Evolutionary conservation across 768 basidiomycete genomes (phyloP), one percentile per base, ranked within the genome.

Genomic region (Trametes maxima): DNA sequence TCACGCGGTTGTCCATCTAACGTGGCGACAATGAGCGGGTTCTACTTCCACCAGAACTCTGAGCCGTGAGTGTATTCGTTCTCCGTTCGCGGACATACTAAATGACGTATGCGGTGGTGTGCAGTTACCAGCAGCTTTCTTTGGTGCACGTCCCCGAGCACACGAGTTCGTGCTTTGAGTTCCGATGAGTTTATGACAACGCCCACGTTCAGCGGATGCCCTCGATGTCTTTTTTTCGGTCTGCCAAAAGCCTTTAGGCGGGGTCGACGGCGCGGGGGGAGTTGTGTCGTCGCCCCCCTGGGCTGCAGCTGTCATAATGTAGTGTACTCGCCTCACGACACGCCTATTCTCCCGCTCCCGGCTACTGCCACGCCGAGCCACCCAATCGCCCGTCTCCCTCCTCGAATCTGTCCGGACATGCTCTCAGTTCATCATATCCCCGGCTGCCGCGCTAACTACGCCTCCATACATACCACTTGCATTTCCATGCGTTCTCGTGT

Each of bases 21-120:
- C 33, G 79, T 83, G 50, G 91, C 90, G 5, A 86, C 85, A 25
- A 92, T 93, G 90, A 89, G 84, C 65, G 92, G 94, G 39, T 95
- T 92, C 77, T 96, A 95, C 75, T 95, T 92, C 76, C 93, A 95
- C 74, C 88, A 89, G 80, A 90, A 94, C 72, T 94, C 92, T 57
- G 92, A 93, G 70, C 92, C 92, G 92, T 94, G 70, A 77, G 90
- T 85, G n/a, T 7, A 36, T 36, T 46, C 13, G 37, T 56, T 14
- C 47, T 11, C 54, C 22, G 22, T 28, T 13, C 11, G 17, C n/a
- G 22, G 47, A 12, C 14, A 59, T 19, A 17, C 2, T 35, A 14
- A 39, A 28, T 50, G 35, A 52, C 22, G 51, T 42, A 37, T 45
- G 36, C 25, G 19, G n/a, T 33, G 3, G 33, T 35, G 37, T 28